These are phyloP conservation scores for Avena eriantha DNA, from an alignment of 176 grass and related monocot genomes.

Conservation along the genomic window DNA sequence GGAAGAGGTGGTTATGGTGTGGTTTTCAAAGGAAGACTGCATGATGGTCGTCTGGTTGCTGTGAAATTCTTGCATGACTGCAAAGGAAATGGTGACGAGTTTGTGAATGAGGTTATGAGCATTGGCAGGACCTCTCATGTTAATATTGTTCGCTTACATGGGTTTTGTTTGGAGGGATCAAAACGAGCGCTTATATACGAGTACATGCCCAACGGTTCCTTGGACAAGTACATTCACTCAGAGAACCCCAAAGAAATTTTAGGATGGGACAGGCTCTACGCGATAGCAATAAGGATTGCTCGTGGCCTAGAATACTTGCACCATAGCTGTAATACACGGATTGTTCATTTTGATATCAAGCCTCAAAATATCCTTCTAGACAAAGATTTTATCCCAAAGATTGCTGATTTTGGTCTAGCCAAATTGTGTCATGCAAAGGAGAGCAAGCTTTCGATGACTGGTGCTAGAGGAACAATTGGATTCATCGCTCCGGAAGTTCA, in stretches of 20 bases:
- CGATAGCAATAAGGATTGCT: background rate
- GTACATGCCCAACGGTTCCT: background rate
- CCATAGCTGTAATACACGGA: background rate
- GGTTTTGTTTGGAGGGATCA: background rate
- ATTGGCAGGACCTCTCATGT: no score
- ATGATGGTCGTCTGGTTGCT: no score
- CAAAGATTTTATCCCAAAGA: constrained; percentile 58
- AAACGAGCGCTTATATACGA: background rate
- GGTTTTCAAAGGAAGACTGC: no score
- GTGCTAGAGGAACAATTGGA: background rate
- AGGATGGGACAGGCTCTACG: background rate
- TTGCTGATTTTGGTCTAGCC: constrained; percentile 80
- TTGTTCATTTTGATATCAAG: background rate
- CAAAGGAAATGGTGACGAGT: no score
- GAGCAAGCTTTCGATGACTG: background rate
- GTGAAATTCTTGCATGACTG: no score
- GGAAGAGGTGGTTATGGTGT: no score
- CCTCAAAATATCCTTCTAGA: background rate
- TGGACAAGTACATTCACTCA: background rate
- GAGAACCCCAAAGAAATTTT: background rate
- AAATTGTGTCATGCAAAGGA: constrained; percentile 6
- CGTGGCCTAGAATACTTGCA: background rate
- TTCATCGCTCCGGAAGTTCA: background rate
- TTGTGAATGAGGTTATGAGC: no score
- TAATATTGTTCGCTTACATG: no score